phyloP scores from a whole-genome alignment of 192 early-diverging fungal species.

The Podila horticola region DNA sequence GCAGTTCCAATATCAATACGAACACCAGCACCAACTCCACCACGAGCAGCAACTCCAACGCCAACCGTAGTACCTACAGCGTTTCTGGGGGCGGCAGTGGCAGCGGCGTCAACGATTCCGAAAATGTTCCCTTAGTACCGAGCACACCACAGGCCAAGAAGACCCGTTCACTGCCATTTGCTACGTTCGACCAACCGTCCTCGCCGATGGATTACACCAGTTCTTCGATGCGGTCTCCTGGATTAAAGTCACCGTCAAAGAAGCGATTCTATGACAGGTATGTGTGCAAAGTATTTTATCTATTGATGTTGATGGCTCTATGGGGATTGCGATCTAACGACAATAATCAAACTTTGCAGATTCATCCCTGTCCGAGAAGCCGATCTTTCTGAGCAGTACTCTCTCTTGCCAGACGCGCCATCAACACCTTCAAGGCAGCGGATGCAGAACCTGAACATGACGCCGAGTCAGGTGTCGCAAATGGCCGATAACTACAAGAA shows the following conservation, averaged over 20 bases:
- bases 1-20: constrained; percentile 7
- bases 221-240: constrained; percentile 18
- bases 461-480: constrained; percentile 17
- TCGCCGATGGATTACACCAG: constrained; percentile 6
- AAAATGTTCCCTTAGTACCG: background rate
- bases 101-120: background rate
- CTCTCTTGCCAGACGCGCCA: constrained; percentile 16
- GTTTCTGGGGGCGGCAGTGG: background rate
- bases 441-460: constrained; percentile 13
- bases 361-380: constrained; percentile 41
- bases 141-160: background rate
- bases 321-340: background rate
- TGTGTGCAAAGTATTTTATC: background rate
- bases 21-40: background rate
- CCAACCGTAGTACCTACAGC: background rate
- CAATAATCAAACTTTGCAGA: background rate
- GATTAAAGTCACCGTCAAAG: constrained; percentile 29
- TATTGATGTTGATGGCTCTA: background rate
- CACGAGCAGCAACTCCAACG: background rate
- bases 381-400: constrained; percentile 23
- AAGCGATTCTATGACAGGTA: constrained; percentile 41
- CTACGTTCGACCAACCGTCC: background rate
- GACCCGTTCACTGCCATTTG: background rate
- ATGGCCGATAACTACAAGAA: constrained; percentile 20
- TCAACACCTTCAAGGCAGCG: constrained; percentile 22